Base-by-base conservation (phyloP, 306 rosid species). In the Lathyrus aphaca region DNA sequence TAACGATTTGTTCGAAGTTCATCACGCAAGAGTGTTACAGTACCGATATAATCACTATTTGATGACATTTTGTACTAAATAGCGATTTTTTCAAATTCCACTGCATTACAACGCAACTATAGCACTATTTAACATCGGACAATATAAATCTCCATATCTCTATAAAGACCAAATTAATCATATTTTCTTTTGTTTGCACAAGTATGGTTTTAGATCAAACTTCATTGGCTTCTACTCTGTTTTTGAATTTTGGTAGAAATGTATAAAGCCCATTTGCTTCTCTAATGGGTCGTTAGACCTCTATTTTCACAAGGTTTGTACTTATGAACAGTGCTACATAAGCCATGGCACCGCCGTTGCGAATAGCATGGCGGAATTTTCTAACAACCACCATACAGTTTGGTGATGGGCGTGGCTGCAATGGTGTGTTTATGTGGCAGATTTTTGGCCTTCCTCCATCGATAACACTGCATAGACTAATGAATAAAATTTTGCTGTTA, bases 191-290 rank as follows among this genome's bases (percentile, higher is more conserved):
- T 64, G 59, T 64, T 68, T 57, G 71, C 1, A 32, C 21, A 63
- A 66, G n/a, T 57, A 74, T 68, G 77, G 44, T 17, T 65, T 59
- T 66, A 21, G 62, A 54, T 81, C 45, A 29, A 27, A 19, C 71
- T 57, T 48, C 64, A 72, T 39, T 71, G 18, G 12, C 43, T 35
- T 62, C 62, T 13, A 68, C 80, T 76, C 50, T 29, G 51, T 67
- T 69, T 65, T 73, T 76, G 78, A 68, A 51, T 17, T 73, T 53
- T 75, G 75, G 44, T 56, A 60, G 63, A 73, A 72, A 65, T 66
- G 81, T 76, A 78, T 72, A 79, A 72, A 68, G 43, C 64, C 14
- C 10, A 5, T 30, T 25, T 15, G 43, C 6, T 29, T 39, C 64
- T 43, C 14, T 21, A 53, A 46, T 45, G 44, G 37, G 68, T 67